Evolutionary conservation across 768 basidiomycete species (phyloP), one percentile per base, ranked within the genome.

Genomic region (Collybia mongolica): DNA sequence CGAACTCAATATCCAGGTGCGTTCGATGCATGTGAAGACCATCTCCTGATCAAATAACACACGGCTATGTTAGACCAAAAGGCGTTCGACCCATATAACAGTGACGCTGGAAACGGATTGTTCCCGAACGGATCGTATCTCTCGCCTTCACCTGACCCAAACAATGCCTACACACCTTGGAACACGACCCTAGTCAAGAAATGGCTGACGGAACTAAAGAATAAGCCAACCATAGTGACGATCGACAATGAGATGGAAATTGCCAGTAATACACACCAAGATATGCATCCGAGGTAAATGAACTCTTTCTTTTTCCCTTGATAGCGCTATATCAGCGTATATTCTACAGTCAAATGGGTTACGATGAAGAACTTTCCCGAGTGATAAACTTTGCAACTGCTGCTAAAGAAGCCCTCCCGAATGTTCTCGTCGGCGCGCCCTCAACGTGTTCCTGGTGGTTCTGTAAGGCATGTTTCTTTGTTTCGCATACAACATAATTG

Each of bases 181-280:
- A 80, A 79, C 55, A 72, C 72, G 15, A 62, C 73, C 24, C 54
- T 67, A 19, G 77, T 73, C 0, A 65, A 65, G 44, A 57, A 64
- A 22, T 80, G 78, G 79, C 69, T 81, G 5, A 58, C 66, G 8
- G 72, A 70, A 5, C 59, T 81, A 35, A 60, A 58, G 39, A 72
- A 80, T 66, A 79, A 79, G 58, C 80, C 80, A 1, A 65, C 61
- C 3, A 65, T 80, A 39, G 70, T 79, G 12, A 65, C 75, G 5
- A 68, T 81, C 48, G 80, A 81, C 58, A 81, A 81, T 58, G 80
- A 81, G 60, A 81, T 81, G 14, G 80, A 81, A 58, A 81, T 81
- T 46, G 75, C 80, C 12, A 64, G 65, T 44, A 74, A 57, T 53
- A 81, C 80, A 15, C 80, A 81, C 56, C 75, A 77, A 60, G 80